phyloP scores from a whole-genome alignment of 371 early-diverging fungal species.

The Lichtheimia ramosa region DNA sequence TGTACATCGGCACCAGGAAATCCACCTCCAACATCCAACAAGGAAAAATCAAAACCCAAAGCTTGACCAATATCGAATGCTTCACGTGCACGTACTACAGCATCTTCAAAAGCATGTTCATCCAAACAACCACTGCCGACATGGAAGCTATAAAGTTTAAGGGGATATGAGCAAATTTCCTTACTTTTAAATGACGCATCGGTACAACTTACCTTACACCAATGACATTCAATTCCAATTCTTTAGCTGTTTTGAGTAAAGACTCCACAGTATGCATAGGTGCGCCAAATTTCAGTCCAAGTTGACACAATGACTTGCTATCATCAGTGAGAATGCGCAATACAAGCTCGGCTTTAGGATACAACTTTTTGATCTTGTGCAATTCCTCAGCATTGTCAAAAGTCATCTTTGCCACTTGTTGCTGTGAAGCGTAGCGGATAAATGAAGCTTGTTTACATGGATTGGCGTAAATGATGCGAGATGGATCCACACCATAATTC shows the following conservation, averaged over 20 bases:
- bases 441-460: conserved; percentile 97
- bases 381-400: conserved; percentile 98
- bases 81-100: conserved; percentile 78
- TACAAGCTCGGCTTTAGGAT: conserved; percentile 85
- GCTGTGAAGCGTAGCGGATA: conserved; percentile 79
- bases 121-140: conserved; percentile 95
- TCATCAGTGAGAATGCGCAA: conserved; percentile 96
- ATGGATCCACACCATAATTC: conserved; percentile 73
- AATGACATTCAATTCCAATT: conserved; percentile 83
- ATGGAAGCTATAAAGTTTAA: conserved; percentile 70
- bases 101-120: conserved; percentile 87
- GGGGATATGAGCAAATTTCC: background rate
- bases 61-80: conserved; percentile 85
- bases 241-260: conserved; percentile 75
- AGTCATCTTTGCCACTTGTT: conserved; percentile 89
- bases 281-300: conserved; percentile 97
- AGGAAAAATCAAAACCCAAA: conserved; percentile 75
- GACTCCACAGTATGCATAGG: conserved; percentile 63
- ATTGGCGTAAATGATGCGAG: conserved; percentile 94
- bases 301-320: conserved; percentile 86
- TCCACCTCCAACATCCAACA: conserved; percentile 97
- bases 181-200: background rate
- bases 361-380: conserved; percentile 81
- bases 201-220: conserved; percentile 67
- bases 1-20: conserved; percentile 88